These are phyloP conservation scores for Penicillium sp. DNA, from an alignment of 2,329 filamentous ascomycete genomes.

Conservation along the genomic window DNA sequence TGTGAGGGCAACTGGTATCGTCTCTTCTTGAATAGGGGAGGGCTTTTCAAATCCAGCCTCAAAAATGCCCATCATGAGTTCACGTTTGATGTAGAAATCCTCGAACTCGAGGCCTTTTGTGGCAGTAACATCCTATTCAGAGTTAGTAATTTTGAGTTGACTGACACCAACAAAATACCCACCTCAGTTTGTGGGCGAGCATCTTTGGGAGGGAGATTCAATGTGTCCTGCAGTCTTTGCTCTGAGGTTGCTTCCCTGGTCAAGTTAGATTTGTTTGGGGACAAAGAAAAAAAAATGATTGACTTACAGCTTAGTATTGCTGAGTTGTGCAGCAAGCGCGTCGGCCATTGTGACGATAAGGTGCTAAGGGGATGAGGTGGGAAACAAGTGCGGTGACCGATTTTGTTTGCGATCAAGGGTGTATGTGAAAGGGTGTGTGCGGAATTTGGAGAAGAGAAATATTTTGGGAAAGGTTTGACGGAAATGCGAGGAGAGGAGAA, in stretches of 20 bases:
- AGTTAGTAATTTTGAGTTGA: not conserved
- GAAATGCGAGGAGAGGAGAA: not conserved
- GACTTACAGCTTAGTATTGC: constrained; percentile 44
- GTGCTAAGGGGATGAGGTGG: constrained; percentile 6
- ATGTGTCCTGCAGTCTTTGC: constrained; percentile 44
- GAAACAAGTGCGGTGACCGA: constrained; percentile 1
- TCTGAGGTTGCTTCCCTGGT: constrained; percentile 41
- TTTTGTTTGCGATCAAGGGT: not conserved
- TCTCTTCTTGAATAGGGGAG: constrained; percentile 98
- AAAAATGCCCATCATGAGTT: constrained; percentile 98
- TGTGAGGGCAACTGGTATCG: constrained; percentile 92
- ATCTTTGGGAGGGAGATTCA: constrained; percentile 50
- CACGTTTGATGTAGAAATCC: constrained; percentile 90
- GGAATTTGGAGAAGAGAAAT: not conserved
- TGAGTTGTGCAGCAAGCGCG: constrained; percentile 46
- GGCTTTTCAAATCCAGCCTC: constrained; percentile 98
- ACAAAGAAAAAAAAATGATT: not conserved
- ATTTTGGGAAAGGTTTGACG: not conserved
- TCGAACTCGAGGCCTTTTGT: constrained; percentile 98
- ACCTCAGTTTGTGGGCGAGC: constrained; percentile 52
- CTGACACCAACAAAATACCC: constrained; percentile 11
- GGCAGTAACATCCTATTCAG: constrained; percentile 87
- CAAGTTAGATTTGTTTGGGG: constrained; percentile 10
- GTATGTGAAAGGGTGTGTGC: not conserved
- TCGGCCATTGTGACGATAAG: constrained; percentile 40